Percentiles rank a stretch among this genome's conserved stretches.
phyloP scores from a whole-genome alignment of 805 yeast genomes.

The Saccharomyces kudriavzevii region DNA sequence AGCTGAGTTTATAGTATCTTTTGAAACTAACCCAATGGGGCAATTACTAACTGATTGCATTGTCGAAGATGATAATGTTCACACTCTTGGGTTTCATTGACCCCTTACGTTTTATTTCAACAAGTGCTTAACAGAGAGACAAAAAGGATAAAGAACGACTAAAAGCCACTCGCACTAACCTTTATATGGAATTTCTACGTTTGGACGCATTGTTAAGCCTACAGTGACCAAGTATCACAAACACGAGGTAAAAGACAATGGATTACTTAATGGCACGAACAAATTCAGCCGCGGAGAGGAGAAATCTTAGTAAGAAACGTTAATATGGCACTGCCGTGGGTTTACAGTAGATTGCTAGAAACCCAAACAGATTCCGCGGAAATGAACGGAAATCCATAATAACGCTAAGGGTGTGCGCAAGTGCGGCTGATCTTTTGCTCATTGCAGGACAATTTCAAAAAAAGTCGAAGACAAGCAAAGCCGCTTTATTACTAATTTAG shows the following conservation, averaged over 20 bases:
- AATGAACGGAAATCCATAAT: background rate
- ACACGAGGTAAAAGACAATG: background rate
- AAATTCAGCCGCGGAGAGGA: background rate
- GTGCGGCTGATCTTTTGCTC: background rate
- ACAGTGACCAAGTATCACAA: background rate
- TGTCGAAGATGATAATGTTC: background rate
- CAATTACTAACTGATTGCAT: background rate
- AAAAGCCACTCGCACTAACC: background rate
- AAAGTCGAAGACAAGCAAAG: background rate
- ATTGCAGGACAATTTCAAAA: background rate
- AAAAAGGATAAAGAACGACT: background rate
- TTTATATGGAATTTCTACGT: background rate
- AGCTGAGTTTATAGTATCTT: background rate
- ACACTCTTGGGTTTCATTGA: background rate
- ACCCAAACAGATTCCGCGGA: background rate
- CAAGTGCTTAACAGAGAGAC: background rate
- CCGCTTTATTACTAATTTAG: background rate
- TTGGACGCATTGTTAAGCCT: background rate
- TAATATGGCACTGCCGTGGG: background rate
- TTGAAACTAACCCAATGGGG: background rate
- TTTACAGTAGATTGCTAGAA: background rate
- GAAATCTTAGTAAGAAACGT: background rate
- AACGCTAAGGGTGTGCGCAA: background rate
- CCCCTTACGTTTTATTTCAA: background rate
- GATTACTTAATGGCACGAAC: background rate